Evolutionary conservation across 208 protist species (phyloP), one percentile per base, ranked within the genome.

Genomic region (Phytomonas sp.): DNA sequence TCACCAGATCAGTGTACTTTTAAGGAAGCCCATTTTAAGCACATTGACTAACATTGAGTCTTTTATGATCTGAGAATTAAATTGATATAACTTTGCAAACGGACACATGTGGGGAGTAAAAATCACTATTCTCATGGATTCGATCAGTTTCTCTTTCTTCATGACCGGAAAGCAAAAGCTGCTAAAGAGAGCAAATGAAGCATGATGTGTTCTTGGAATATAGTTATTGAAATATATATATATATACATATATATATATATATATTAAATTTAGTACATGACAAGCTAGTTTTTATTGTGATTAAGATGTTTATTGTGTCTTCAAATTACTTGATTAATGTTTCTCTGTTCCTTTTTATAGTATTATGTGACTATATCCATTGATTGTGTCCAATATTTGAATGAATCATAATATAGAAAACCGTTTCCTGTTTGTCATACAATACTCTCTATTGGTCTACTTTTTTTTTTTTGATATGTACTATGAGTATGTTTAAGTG

Each of bases 201-300:
- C 19, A 1, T 16, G 40, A 49, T 49, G 12, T 12, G 61, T 66
- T 32, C 29, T 49, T 61, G 26, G 5, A 60, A 36, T 36, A 64
- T 60, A 19, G 52, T 60, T 68, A 63, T 74, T 52, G 8, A 62
- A 49, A 10, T 63, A 59, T 71, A 70, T 61, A 70, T 75, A 63
- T 69, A 69, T 74, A 74, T 69, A 62, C 70, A 74, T 69, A 65
- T 71, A 71, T 67, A 52, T 72, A 67, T 70, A 70, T 70, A 70
- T 42, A 5, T 63, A 59, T 68, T 19, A 3, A 64, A 19, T 2
- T 42, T 1, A 52, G 52, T 74, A 30, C 45, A 26, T 29, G 40
- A 64, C 32, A 23, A 42, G 31, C 12, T 8, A 60, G 12, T 62
- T 19, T 77, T 42, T 49, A 71, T 72, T 32, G 29, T 4, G 36